Conservation (phyloP, 371 early-diverging fungal species). For the Saksenaea vasiformis region DNA sequence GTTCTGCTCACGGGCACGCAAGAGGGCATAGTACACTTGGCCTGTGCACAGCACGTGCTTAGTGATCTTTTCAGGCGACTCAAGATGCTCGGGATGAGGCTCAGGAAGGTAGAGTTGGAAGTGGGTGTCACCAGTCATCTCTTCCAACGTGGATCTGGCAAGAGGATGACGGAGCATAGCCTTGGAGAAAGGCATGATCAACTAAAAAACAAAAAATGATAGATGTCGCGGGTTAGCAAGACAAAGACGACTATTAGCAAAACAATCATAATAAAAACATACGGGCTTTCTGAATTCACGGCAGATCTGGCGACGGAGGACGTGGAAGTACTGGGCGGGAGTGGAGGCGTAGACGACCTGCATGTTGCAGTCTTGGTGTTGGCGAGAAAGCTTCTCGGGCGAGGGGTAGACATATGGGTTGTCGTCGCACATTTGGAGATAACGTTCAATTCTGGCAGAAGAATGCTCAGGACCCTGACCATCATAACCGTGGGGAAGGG, state of each 20-base stretch:
- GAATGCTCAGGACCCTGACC: conserved; percentile 98
- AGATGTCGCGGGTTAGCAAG: no score
- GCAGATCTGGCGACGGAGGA: conserved; percentile 91
- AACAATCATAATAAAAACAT: conserved; percentile 22
- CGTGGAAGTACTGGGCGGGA: conserved; percentile 97
- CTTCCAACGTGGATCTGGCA: conserved; percentile 80
- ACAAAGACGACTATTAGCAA: background rate
- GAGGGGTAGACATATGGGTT: conserved; percentile 87
- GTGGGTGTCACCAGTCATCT: conserved; percentile 79
- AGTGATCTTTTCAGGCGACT: conserved; percentile 76
- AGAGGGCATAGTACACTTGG: conserved; percentile 93
- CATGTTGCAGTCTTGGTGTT: conserved; percentile 97
- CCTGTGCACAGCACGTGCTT: conserved; percentile 93
- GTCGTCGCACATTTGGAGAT: conserved; percentile 93
- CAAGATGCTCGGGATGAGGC: conserved; percentile 76
- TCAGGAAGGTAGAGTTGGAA: conserved; percentile 95
- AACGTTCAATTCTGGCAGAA: conserved; percentile 92
- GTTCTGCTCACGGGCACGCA: conserved; percentile 87
- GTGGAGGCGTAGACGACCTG: conserved; percentile 95
- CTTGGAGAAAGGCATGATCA: conserved; percentile 91
- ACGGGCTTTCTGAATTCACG: conserved; percentile 96
- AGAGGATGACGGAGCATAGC: conserved; percentile 92
- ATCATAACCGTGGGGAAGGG: conserved; percentile 97
- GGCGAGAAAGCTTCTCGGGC: conserved; percentile 78
- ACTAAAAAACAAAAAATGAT: no score